These are phyloP conservation scores for Ascochyta viciae-villosae DNA, from an alignment of 2,329 filamentous ascomycete species.

Conservation along the genomic window DNA sequence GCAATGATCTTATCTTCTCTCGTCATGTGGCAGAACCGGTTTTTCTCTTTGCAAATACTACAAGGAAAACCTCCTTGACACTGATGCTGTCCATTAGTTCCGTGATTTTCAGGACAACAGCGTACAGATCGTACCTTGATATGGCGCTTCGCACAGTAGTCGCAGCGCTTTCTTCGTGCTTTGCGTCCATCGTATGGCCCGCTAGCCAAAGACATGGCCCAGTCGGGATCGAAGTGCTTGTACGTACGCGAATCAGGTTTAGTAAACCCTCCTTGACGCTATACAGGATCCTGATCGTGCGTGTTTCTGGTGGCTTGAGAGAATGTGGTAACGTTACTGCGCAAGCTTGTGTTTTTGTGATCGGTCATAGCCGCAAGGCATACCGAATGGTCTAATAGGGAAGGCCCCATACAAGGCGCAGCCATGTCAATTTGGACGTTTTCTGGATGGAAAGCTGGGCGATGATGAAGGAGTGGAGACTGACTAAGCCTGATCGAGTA, in stretches of 20 bases:
- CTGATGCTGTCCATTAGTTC: slow-evolving; percentile 10
- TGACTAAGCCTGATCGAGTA: slow-evolving; percentile 20
- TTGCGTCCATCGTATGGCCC: slow-evolving; percentile 41
- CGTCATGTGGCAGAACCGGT: slow-evolving; percentile 21
- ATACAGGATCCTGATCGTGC: not conserved
- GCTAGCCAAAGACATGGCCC: slow-evolving; percentile 21
- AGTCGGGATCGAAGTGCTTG: not conserved
- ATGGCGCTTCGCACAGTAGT: slow-evolving; percentile 34
- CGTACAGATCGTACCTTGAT: slow-evolving; percentile 25
- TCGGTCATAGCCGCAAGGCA: not conserved
- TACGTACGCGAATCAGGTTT: not conserved
- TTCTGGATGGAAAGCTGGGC: not conserved
- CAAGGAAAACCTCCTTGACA: slow-evolving; percentile 36
- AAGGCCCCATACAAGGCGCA: not conserved
- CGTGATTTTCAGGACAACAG: not conserved
- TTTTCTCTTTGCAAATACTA: slow-evolving; percentile 26
- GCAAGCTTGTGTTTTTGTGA: not conserved
- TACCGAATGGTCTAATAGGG: not conserved
- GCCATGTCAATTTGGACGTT: not conserved
- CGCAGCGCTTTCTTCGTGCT: slow-evolving; percentile 34
- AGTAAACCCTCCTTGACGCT: not conserved
- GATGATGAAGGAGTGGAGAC: not conserved
- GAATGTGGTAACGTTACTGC: slow-evolving; percentile 9
- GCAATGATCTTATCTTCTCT: slow-evolving; percentile 5
- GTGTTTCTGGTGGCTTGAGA: not conserved